phyloP scores from a whole-genome alignment of 1,284 basidiomycete genomes.

The Cryptococcus maquisensis region DNA sequence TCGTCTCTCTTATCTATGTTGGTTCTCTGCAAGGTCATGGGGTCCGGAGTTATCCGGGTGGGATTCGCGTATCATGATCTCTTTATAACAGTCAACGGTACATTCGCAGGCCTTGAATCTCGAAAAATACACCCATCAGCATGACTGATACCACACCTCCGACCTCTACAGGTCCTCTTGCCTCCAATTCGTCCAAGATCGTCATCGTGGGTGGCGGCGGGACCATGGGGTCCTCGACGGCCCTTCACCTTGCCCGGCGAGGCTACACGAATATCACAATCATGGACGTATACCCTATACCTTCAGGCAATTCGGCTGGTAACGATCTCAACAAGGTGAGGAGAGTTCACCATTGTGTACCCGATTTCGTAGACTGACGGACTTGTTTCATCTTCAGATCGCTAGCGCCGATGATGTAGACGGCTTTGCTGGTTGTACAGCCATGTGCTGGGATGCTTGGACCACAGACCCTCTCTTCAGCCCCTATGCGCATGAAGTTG shows the following conservation, averaged over 20 bases:
- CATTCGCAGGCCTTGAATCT: no score
- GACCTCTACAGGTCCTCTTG: neutral
- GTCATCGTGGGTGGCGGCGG: constrained; percentile 44
- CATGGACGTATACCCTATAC: constrained; percentile 39
- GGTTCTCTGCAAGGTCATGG: no score
- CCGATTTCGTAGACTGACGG: neutral
- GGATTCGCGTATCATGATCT: no score
- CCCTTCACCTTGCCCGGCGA: constrained; percentile 36
- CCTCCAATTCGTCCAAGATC: constrained; percentile 15
- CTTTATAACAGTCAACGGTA: no score
- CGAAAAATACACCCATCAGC: no score
- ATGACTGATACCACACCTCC: no score
- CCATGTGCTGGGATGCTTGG: constrained; percentile 33
- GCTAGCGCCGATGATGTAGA: constrained; percentile 8
- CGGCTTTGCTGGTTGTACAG: constrained; percentile 8
- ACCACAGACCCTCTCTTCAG: constrained; percentile 35
- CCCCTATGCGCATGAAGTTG: constrained; percentile 35
- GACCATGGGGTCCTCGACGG: constrained; percentile 45
- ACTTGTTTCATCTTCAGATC: constrained; percentile 1
- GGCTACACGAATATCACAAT: constrained; percentile 42
- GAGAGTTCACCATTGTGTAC: constrained; percentile 6
- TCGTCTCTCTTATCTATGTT: no score
- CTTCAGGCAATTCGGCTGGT: constrained; percentile 37
- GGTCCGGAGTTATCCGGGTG: no score
- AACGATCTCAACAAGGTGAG: constrained; percentile 45